These are phyloP conservation scores for Botrytis aclada DNA, from an alignment of 2,329 filamentous ascomycete species.

Conservation along the genomic window DNA sequence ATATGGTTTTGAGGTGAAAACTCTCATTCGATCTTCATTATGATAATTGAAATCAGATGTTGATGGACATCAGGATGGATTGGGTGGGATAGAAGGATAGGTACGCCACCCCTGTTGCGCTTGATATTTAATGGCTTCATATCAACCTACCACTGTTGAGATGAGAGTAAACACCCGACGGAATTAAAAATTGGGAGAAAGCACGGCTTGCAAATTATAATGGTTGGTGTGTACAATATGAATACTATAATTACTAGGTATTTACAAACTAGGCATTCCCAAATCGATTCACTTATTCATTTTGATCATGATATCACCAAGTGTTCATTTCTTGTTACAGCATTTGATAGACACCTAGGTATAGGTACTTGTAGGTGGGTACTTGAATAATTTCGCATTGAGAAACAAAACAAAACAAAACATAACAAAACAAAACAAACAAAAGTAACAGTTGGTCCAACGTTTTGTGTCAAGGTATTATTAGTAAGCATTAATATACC, in stretches of 20 bases:
- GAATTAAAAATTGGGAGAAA: neutral
- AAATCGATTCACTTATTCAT: neutral
- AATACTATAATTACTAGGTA: neutral
- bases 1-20: neutral
- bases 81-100: constrained; percentile 12
- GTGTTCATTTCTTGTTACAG: too few relatives aligned
- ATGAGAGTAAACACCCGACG: neutral
- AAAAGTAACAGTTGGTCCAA: neutral
- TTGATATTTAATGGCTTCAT: constrained; percentile 5
- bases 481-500: neutral
- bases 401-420: neutral
- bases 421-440: neutral
- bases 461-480: neutral
- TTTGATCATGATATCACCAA: neutral
- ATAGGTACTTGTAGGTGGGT: neutral
- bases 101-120: constrained; percentile 3
- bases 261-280: neutral
- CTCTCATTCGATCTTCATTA: neutral
- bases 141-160: constrained; percentile 6
- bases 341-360: neutral
- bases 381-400: neutral
- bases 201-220: constrained; percentile 8
- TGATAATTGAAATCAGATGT: neutral
- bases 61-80: neutral
- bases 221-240: neutral